A percentile compares a stretch with the other conserved stretches of the same genome.
phyloP scores from a whole-genome alignment of 805 yeast species.

The Zygosaccharomyces pseudorouxii region DNA sequence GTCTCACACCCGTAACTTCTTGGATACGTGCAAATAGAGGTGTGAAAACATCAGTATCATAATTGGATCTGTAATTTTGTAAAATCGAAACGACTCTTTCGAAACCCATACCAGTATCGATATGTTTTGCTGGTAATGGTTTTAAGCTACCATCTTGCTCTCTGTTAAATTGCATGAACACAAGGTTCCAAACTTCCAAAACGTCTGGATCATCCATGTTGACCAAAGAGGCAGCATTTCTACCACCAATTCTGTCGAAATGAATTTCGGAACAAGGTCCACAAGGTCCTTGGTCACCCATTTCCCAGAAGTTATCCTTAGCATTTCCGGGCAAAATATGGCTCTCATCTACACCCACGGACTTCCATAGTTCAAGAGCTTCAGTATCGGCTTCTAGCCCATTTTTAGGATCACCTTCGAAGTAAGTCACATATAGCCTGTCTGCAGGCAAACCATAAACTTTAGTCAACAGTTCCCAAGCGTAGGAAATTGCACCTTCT shows the following conservation, averaged over 20 bases:
- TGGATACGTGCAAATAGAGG: constrained; percentile 84
- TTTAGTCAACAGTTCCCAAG: constrained; percentile 87
- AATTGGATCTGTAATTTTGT: constrained; percentile 87
- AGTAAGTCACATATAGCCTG: constrained; percentile 90
- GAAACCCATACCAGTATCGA: constrained; percentile 98
- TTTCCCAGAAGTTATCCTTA: constrained; percentile 97
- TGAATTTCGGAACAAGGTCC: constrained; percentile 99
- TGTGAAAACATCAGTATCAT: constrained; percentile 93
- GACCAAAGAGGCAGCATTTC: constrained; percentile 88
- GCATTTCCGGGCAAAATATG: constrained; percentile 91
- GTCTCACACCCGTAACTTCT: constrained; percentile 89
- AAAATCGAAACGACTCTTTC: constrained; percentile 93
- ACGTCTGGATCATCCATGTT: constrained; percentile 98
- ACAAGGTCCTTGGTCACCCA: constrained; percentile 99
- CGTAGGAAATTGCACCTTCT: constrained; percentile 79
- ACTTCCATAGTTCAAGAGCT: constrained; percentile 82
- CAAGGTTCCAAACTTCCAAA: constrained; percentile 96
- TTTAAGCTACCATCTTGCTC: constrained; percentile 79
- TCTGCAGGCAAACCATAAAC: constrained; percentile 75
- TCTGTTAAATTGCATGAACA: constrained; percentile 94
- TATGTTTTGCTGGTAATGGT: constrained; percentile 87
- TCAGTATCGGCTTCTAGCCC: constrained; percentile 92
- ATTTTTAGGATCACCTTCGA: constrained; percentile 81
- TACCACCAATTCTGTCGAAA: constrained; percentile 96
- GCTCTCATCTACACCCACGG: constrained; percentile 83